Evolutionary conservation across 1,139 yeast species (phyloP).

Genomic region (Meyerozyma smithsonii): DNA sequence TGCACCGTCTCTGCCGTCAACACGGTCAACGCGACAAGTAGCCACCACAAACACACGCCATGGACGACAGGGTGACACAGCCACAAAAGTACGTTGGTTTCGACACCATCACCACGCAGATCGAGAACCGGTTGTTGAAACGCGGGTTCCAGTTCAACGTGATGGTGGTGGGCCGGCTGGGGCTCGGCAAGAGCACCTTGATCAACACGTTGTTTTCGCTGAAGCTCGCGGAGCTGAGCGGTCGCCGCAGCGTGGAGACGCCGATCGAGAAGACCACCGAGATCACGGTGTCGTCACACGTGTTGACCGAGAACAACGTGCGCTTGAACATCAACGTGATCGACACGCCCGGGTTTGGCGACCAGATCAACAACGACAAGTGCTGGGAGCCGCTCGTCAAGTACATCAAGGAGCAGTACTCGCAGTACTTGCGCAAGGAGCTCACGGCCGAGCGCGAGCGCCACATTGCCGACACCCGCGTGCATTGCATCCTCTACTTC

Average conservation of each 20-base stretch:
- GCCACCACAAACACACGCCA: not conserved
- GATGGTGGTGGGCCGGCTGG: conserved; percentile 93
- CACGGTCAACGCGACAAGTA: not conserved
- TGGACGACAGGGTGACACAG: conserved; percentile 14
- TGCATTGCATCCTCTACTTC: conserved; percentile 89
- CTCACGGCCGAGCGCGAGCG: conserved; percentile 93
- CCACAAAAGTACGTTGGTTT: conserved; percentile 78
- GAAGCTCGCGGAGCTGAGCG: conserved; percentile 67
- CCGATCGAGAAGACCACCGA: conserved; percentile 88
- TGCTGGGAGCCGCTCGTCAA: conserved; percentile 97
- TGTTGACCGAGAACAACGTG: conserved; percentile 78
- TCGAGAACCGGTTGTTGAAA: conserved; percentile 85
- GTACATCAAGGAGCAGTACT: conserved; percentile 94
- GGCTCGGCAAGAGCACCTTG: conserved; percentile 89
- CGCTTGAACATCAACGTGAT: conserved; percentile 79
- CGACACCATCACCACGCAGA: conserved; percentile 93
- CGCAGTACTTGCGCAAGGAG: conserved; percentile 88
- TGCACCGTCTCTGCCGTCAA: not conserved
- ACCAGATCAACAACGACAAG: conserved; percentile 90
- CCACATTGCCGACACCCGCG: conserved; percentile 82
- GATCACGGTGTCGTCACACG: conserved; percentile 68
- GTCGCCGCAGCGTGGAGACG: conserved; percentile 61
- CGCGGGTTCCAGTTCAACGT: conserved; percentile 92
- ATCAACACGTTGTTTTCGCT: conserved; percentile 87
- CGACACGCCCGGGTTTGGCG: conserved; percentile 98